Conservation (phyloP, 2,329 filamentous ascomycete genomes). For the Hyphodiscus sp. region DNA sequence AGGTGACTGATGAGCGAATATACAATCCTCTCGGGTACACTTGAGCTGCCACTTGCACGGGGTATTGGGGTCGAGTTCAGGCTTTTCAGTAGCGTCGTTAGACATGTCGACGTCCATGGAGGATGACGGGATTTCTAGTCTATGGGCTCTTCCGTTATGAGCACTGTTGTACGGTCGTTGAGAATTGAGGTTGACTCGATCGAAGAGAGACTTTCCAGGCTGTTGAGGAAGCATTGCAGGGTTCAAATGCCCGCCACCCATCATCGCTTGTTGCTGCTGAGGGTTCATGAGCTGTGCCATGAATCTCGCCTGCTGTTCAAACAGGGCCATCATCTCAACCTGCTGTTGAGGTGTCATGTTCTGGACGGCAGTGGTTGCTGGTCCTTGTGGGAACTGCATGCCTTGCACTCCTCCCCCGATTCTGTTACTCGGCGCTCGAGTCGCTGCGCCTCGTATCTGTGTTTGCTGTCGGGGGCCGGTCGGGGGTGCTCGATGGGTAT, state of each 20-base stretch:
- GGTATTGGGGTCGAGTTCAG: slow-evolving; percentile 54
- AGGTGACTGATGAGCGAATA: slow-evolving; percentile 90
- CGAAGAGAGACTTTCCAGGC: slow-evolving; percentile 61
- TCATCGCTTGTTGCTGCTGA: slow-evolving; percentile 37
- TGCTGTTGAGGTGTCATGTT: slow-evolving; percentile 61
- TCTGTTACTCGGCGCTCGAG: slow-evolving; percentile 41
- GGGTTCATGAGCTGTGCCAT: slow-evolving; percentile 60
- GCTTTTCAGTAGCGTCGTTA: slow-evolving; percentile 42
- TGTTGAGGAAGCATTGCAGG: slow-evolving; percentile 39
- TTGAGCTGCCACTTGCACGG: slow-evolving; percentile 85
- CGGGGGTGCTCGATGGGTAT: slow-evolving; percentile 67
- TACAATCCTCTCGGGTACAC: slow-evolving; percentile 85
- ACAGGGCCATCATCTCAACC: slow-evolving; percentile 67
- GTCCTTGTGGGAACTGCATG: slow-evolving; percentile 33
- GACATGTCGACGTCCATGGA: slow-evolving; percentile 58
- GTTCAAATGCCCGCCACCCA: slow-evolving; percentile 29
- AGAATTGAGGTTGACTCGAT: slow-evolving; percentile 53
- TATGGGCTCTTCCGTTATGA: slow-evolving; percentile 14
- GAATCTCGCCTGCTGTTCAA: slow-evolving; percentile 83
- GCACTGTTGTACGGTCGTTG: slow-evolving; percentile 18
- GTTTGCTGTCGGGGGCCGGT: slow-evolving; percentile 59
- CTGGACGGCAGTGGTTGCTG: slow-evolving; percentile 38
- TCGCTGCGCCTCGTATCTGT: slow-evolving; percentile 27
- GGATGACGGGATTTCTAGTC: slow-evolving; percentile 14
- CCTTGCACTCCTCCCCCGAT: slow-evolving; percentile 38